These are phyloP conservation scores for Diospyros kaki DNA, from an alignment of 148 eudicot genomes.

Conservation along the genomic window DNA sequence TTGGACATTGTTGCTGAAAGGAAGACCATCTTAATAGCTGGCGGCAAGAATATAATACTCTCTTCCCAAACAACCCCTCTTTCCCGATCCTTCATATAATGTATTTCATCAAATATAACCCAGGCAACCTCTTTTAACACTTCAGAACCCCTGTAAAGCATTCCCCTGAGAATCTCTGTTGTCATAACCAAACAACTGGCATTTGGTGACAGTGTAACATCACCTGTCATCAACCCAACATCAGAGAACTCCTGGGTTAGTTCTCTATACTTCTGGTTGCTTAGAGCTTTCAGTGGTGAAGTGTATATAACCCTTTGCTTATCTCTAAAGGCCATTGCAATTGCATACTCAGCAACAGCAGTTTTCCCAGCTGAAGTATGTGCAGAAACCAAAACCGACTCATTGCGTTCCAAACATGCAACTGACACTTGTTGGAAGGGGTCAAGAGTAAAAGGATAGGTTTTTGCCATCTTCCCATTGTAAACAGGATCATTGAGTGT, in stretches of 20 bases:
- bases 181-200: slow-evolving; percentile 98
- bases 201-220: slow-evolving; percentile 78
- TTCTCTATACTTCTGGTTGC: slow-evolving; percentile 92
- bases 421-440: slow-evolving; percentile 82
- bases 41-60: slow-evolving; percentile 85
- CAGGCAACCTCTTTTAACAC: slow-evolving; percentile 91
- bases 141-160: slow-evolving; percentile 93
- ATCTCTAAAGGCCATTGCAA: slow-evolving; percentile 85
- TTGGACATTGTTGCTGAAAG: slow-evolving; percentile 96
- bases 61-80: slow-evolving; percentile 99
- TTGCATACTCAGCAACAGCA: slow-evolving; percentile 95
- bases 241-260: slow-evolving; percentile 78
- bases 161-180: slow-evolving; percentile 92
- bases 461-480: slow-evolving; percentile 60
- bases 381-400: slow-evolving; percentile 84
- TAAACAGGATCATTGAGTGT: slow-evolving; percentile 61
- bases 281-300: slow-evolving; percentile 83
- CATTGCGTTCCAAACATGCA: slow-evolving; percentile 84
- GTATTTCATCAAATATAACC: slow-evolving; percentile 98
- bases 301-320: slow-evolving; percentile 89
- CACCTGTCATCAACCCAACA: slow-evolving; percentile 96
- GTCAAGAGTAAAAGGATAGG: slow-evolving; percentile 69
- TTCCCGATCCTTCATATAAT: slow-evolving; percentile 96
- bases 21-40: slow-evolving; percentile 93
- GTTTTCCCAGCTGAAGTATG: slow-evolving; percentile 97